These are phyloP conservation scores for Mrakia blollopis DNA, from an alignment of 768 basidiomycete genomes.

Conservation along the genomic window DNA sequence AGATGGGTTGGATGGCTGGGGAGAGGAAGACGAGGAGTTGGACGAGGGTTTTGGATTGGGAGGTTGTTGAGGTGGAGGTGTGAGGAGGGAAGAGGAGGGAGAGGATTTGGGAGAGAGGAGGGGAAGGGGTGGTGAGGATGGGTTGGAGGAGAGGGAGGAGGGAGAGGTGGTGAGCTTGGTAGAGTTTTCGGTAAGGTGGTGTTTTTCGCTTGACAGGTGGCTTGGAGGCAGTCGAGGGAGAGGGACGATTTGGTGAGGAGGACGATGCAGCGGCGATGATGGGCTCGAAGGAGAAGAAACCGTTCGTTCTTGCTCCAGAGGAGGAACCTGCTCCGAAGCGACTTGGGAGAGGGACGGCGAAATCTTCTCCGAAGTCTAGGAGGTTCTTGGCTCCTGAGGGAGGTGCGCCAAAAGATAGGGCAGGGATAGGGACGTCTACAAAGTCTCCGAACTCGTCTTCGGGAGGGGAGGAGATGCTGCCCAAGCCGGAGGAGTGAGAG, in stretches of 20 bases:
- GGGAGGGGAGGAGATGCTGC: background rate
- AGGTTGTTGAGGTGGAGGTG: slow-evolving; percentile 46
- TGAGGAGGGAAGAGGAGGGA: slow-evolving; percentile 52
- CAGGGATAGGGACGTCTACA: slow-evolving; percentile 30
- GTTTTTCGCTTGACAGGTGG: slow-evolving; percentile 41
- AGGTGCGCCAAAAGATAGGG: background rate
- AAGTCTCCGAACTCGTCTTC: slow-evolving; percentile 46
- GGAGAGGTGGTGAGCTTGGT: slow-evolving; percentile 57
- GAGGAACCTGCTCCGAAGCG: slow-evolving; percentile 31
- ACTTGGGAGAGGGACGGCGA: slow-evolving; percentile 42
- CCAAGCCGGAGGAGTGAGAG: background rate
- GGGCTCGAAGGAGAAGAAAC: slow-evolving; percentile 43
- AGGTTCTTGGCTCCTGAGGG: slow-evolving; percentile 37
- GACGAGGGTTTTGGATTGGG: slow-evolving; percentile 64
- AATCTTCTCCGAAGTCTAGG: slow-evolving; percentile 44
- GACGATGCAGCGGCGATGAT: slow-evolving; percentile 28
- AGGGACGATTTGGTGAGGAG: slow-evolving; percentile 32
- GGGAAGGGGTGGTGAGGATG: slow-evolving; percentile 60
- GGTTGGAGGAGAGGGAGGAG: slow-evolving; percentile 60
- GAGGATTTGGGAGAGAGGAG: slow-evolving; percentile 49
- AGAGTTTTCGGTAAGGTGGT: slow-evolving; percentile 55
- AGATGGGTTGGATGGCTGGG: slow-evolving; percentile 62
- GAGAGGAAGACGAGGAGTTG: slow-evolving; percentile 73
- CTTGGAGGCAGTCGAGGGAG: slow-evolving; percentile 45
- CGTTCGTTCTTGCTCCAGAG: slow-evolving; percentile 36